A percentile compares a stretch with the other conserved stretches of the same genome.
Conservation (phyloP, 192 early-diverging fungal genomes). For the Umbelopsis sp. region DNA sequence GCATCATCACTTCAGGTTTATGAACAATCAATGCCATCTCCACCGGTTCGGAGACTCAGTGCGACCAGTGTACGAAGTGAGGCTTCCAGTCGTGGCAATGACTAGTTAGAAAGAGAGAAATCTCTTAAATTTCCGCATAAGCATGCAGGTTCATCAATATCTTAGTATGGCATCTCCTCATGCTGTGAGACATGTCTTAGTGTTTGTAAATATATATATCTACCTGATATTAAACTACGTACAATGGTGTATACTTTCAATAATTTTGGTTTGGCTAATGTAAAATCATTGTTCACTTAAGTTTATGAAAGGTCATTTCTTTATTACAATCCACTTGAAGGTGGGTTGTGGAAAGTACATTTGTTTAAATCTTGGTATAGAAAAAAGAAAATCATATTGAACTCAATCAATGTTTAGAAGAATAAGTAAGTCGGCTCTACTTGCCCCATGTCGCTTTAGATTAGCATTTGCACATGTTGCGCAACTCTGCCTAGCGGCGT, state of each 20-base stretch:
- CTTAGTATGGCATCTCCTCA: background rate
- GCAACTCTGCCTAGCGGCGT: background rate
- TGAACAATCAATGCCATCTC: background rate
- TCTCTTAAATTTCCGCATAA: background rate
- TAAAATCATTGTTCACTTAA: background rate
- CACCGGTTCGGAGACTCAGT: background rate
- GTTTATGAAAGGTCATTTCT: background rate
- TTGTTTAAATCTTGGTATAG: background rate
- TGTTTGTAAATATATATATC: constrained; percentile 3
- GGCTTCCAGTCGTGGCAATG: background rate
- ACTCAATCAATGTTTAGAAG: background rate
- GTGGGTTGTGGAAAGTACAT: constrained; percentile 4
- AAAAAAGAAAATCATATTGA: background rate
- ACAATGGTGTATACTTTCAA: background rate
- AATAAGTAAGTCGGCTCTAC: background rate
- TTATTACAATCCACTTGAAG: constrained; percentile 18
- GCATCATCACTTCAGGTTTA: background rate
- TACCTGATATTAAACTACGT: background rate
- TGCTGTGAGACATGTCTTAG: background rate
- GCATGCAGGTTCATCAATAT: background rate
- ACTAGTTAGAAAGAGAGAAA: no score
- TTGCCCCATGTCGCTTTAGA: background rate
- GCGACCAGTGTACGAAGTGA: background rate
- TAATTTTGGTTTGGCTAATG: background rate
- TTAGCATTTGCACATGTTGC: no score